Base-by-base conservation (phyloP, 495 filamentous ascomycete species). In the Aspergillus carlsbadensis region DNA sequence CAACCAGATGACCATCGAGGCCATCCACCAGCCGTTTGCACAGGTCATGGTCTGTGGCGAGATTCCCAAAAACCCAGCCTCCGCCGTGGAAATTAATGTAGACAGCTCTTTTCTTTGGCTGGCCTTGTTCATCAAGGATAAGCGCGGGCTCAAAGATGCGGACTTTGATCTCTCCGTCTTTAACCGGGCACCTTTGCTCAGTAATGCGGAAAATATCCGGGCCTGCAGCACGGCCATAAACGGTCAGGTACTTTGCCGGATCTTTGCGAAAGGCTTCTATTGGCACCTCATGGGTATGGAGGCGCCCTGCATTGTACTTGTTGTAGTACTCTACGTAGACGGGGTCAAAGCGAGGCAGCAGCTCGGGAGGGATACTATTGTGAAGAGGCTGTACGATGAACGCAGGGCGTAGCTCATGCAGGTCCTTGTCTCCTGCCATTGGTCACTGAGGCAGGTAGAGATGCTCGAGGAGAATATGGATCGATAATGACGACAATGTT, bases 191-290 rank as follows among this genome's bases (percentile, higher is more conserved):
- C 56, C 63, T 70, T 58, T 74, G 69, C 47, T 75, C 70, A 14
- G 72, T 72, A 42, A 75, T 72, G 26, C 70, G 61, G 45, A 61
- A 73, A 47, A 76, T 50, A 46, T 73, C 68, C 10, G 71, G 70
- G 3, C 71, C 70, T 15, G 33, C 11, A 18, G 65, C 66, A 33
- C 70, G 68, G 41, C 71, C 71, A 44, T 76, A 76, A 15, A 58
- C 59, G 35, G 64, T 71, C 26, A 60, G 52, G 46, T 71, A 76
- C 15, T 64, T 64, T 22, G 57, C 68, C 10, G 79, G 78, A 24
- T 65, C 70, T 63, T 63, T 76, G 39, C 73, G 53, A 66, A 76
- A 66, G 7, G 77, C 68, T 45, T 79, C 67, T 31, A 81, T 78
- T 17, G 71, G 64, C 21, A 75, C 67, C 51, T 75, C 68, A 39